phyloP scores from a whole-genome alignment of 306 rosid species.

The Medicago lupulina region DNA sequence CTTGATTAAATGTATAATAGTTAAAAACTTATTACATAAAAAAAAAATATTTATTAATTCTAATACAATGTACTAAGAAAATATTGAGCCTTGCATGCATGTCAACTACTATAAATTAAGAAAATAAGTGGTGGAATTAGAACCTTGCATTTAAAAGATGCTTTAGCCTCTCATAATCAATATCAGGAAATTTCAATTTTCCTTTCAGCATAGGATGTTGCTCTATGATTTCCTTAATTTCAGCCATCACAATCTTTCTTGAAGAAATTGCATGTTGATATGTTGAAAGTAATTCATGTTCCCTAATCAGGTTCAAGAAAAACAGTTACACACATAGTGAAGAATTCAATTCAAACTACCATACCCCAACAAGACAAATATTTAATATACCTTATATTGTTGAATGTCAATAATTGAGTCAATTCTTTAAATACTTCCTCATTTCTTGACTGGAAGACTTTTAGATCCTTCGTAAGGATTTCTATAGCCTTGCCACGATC shows the following conservation, averaged over 20 bases:
- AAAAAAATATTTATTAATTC: no score
- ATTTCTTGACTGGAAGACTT: conserved; percentile 21
- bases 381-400: conserved; percentile 43
- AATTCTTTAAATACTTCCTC: conserved; percentile 20
- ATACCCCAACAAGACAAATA: background rate
- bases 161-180: background rate
- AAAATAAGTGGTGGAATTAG: background rate
- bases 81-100: no score
- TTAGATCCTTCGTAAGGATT: conserved; percentile 43
- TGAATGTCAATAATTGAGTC: conserved; percentile 11
- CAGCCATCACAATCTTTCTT: conserved; percentile 6
- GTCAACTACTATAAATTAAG: background rate
- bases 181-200: conserved; percentile 32
- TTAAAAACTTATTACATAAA: no score
- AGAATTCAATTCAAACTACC: background rate
- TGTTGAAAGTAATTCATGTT: conserved; percentile 17
- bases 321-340: background rate
- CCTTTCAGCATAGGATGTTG: conserved; percentile 32
- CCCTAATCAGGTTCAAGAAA: conserved; percentile 32
- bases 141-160: conserved; percentile 37
- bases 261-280: conserved; percentile 36
- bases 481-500: conserved; percentile 38
- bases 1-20: background rate
- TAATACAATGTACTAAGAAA: no score
- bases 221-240: conserved; percentile 29